Base-by-base conservation (phyloP, 2,329 filamentous ascomycete genomes). In the Peltaster fructicola region DNA sequence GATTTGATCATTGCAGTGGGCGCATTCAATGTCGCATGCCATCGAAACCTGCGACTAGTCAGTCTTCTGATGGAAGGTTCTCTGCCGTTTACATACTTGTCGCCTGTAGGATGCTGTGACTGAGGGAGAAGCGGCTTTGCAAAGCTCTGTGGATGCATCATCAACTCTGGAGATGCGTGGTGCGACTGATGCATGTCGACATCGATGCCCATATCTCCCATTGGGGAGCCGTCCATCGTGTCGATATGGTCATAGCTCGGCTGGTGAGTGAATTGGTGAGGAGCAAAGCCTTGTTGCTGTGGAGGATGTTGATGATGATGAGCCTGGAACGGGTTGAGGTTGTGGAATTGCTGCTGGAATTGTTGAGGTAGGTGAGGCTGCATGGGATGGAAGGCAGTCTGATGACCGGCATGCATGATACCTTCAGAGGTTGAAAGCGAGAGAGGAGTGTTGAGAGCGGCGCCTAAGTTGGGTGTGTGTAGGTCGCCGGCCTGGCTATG, bases 1-100 rank as follows among this genome's bases (percentile, higher is more conserved):
- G 82, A 73, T 49, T 78, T 90, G 44, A 90, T 75, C 88, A 95
- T 98, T 6, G 88, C 88, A 0, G 88, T 98, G 3, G 85, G 82
- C 1, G 88, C 85, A 48, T 91, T 90, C 22, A 98, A 55, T 1
- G 80, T 88, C 24, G 80, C 75, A 46, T 88, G 78, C 45, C 80
- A 95, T 19, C 88, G 79, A 45, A 93, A 93, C 33, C 68, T 72
- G 35, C 10, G 6, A 7, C 6, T 12, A n/a, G 32, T 50, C 30
- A 52, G 45, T 29, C 22, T 18, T 10, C 19, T n/a, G 11, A 8
- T 23, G 13, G 15, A 10, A 22, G 27, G 14, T 24, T 3, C 9
- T 13, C 25, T 15, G 14, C n/a, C 15, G 13, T 14, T 5, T 10
- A 51, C 56, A 40, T 41, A 61, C 59, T 59, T 61, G 35, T 64